These are phyloP conservation scores for Poa annua DNA, from an alignment of 176 grass and related monocot genomes.

Conservation along the genomic window DNA sequence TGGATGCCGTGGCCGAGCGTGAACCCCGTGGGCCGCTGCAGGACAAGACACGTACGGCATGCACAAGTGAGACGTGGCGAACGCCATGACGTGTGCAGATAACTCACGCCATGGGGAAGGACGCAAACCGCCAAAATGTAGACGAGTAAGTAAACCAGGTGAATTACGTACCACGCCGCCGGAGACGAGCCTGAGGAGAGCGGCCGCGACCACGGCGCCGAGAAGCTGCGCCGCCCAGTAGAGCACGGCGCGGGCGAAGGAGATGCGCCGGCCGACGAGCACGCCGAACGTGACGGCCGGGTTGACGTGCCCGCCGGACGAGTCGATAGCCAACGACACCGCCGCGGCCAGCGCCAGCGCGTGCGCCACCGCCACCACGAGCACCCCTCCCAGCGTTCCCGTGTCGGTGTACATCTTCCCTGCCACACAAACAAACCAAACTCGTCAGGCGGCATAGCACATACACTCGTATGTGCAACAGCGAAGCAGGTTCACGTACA, in stretches of 20 bases:
- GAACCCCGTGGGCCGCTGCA: constrained; percentile 71
- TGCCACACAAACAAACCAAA: constrained; percentile 23
- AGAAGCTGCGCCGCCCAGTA: constrained; percentile 90
- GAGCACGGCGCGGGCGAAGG: constrained; percentile 58
- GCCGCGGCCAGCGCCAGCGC: constrained; percentile 64
- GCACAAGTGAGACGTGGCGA: constrained; percentile 40
- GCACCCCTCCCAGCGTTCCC: constrained; percentile 52
- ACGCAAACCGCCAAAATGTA: background rate
- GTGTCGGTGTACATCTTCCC: constrained; percentile 78
- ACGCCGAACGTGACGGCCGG: constrained; percentile 87
- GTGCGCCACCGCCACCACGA: constrained; percentile 76
- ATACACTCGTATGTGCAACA: too few species aligned
- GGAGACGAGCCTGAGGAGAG: constrained; percentile 59
- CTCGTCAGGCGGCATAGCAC: too few species aligned
- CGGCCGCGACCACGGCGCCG: constrained; percentile 64
- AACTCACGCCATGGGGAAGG: background rate
- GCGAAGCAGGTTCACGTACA: constrained; percentile 38
- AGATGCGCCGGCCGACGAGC: constrained; percentile 76
- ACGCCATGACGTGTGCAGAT: background rate
- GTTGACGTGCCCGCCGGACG: constrained; percentile 75
- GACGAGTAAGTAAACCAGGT: background rate
- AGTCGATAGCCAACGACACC: constrained; percentile 48
- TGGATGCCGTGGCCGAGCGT: constrained; percentile 52
- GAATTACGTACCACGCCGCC: constrained; percentile 80
- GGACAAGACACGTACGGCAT: constrained; percentile 13